These are phyloP conservation scores for Lathyrus oleraceus DNA, from an alignment of 306 rosid species.

Conservation along the genomic window DNA sequence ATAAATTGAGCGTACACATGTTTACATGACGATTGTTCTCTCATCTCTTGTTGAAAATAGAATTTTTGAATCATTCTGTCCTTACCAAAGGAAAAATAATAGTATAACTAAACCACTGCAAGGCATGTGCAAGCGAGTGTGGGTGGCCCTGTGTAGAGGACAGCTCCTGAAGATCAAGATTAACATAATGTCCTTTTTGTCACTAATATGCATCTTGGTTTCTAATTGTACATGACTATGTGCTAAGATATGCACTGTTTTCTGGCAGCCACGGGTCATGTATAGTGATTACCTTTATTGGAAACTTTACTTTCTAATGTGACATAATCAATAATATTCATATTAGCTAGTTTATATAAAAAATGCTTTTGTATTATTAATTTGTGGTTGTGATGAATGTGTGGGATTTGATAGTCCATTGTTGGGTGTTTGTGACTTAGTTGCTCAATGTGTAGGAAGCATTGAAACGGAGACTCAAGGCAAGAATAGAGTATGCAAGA, in stretches of 20 bases:
- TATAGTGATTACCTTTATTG: conserved; percentile 22
- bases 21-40: conserved; percentile 17
- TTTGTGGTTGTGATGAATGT: conserved; percentile 22
- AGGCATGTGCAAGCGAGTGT: conserved; percentile 1
- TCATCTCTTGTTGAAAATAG: conserved; percentile 8
- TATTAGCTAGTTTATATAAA: not conserved
- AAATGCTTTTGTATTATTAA: not conserved
- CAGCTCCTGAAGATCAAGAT: conserved; percentile 12
- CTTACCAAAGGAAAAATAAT: conserved; percentile 17
- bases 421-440: conserved; percentile 37
- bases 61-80: conserved; percentile 23
- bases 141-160: conserved; percentile 21
- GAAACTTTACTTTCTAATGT: not conserved
- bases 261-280: conserved; percentile 22
- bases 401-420: conserved; percentile 28
- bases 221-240: conserved; percentile 5
- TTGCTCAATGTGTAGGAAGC: conserved; percentile 68
- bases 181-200: conserved; percentile 10
- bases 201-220: conserved; percentile 6
- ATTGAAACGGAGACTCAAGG: conserved; percentile 81
- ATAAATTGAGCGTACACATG: conserved; percentile 1
- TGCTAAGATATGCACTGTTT: conserved; percentile 7
- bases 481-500: conserved; percentile 94
- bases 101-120: conserved; percentile 16
- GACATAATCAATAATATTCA: conserved; percentile 21